Evolutionary conservation across 148 eudicot genomes (phyloP), one percentile per base, ranked within the genome.

Genomic region (Euryodendron excelsum): DNA sequence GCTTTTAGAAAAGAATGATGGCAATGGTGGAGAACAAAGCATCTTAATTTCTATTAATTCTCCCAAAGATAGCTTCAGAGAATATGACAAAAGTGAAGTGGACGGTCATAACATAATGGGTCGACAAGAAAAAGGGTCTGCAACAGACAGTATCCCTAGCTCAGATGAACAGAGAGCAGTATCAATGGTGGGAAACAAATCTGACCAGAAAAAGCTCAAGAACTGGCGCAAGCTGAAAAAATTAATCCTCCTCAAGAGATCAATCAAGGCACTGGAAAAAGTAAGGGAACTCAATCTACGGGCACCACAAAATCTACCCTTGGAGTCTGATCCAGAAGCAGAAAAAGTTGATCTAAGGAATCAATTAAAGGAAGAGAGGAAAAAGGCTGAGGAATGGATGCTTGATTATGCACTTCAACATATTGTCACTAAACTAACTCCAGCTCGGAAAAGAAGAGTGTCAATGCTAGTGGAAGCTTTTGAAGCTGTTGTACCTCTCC

Each of bases 361-460:
- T 25, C 93, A 80, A 77, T 83, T 75, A 77, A 80, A 67, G 76
- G 85, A 74, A 27, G 91, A 91, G 45, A 86, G 84, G 85, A 87
- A 84, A 73, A 89, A 89, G 63, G 93, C 91, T 48, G 92, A 93
- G 81, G 92, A 91, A 77, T 90, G 94, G 93, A 93, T 91, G 97
- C 86, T 91, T 70, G 98, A 96, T 80, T 79, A 90, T 80, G 94
- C 94, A 61, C 89, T 96, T 77, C 98, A 89, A 81, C 88, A 91
- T 77, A 91, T 89, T 55, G 91, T 92, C 63, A 85, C 78, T 34
- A 79, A 79, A 60, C 80, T 88, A 50, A 86, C 89, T 48, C 91
- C 91, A 11, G 82, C 86, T 65, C 81, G 91, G 60, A 88, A 88
- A 76, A 84, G 83, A 78, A 80, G 89, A 79, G 91, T 88, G 55